Conservation (phyloP, 495 filamentous ascomycete genomes). For the Saxophila tyrrhenica region DNA sequence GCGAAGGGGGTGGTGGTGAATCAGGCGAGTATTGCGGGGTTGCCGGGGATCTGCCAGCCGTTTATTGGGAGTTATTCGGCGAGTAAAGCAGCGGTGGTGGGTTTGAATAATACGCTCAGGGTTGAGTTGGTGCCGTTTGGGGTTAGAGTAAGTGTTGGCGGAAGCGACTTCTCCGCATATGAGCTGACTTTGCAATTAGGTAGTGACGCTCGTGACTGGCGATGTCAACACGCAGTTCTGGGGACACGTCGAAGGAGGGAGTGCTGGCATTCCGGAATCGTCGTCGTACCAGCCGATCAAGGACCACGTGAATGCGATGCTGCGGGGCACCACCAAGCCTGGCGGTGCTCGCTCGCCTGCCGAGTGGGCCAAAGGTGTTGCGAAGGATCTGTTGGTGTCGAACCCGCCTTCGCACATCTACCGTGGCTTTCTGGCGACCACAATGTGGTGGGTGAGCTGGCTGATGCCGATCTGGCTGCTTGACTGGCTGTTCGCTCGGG, state of each 20-base stretch:
- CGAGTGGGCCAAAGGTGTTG: background rate
- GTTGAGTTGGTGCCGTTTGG: slow-evolving; percentile 44
- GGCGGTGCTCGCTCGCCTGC: background rate
- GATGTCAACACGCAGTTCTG: slow-evolving; percentile 27
- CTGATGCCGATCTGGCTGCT: background rate
- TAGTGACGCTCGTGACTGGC: slow-evolving; percentile 32
- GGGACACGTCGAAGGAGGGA: background rate
- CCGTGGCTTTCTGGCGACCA: background rate
- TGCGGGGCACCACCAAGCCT: background rate
- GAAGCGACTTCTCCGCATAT: background rate
- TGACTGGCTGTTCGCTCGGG: background rate
- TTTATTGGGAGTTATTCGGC: slow-evolving; percentile 43
- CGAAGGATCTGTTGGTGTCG: background rate
- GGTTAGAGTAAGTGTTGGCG: slow-evolving; percentile 32
- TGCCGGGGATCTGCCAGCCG: slow-evolving; percentile 30
- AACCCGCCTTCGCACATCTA: background rate
- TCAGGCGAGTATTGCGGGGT: slow-evolving; percentile 37
- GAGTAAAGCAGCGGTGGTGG: slow-evolving; percentile 41
- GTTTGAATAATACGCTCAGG: slow-evolving; percentile 41
- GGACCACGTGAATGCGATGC: background rate
- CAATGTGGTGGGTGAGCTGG: slow-evolving; percentile 1
- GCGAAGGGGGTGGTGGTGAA: slow-evolving; percentile 47
- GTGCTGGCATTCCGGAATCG: background rate
- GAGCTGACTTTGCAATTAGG: slow-evolving; percentile 32
- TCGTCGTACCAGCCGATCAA: background rate